Evolutionary conservation across 345 rosid species (phyloP), one percentile per base, ranked within the genome.

Genomic region (Balakata baccata): DNA sequence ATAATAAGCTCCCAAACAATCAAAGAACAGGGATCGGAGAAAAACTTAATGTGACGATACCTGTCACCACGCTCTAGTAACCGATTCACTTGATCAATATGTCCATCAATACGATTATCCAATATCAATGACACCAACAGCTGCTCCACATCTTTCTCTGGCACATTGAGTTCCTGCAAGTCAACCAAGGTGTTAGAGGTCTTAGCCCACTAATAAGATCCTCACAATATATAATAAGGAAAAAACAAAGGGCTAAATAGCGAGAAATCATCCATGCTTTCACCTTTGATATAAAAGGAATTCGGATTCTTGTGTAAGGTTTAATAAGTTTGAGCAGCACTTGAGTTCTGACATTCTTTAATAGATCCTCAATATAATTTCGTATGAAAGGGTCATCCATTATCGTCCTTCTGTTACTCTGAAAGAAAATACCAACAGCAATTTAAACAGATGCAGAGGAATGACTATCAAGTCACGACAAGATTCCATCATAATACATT

Each of bases 301-400:
- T 89, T 68, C 92, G 86, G 13, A 93, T 93, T 88, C 93, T 93
- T 23, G 98, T 93, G 73, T 93, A 93, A 22, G 98, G 98, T 81
- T 93, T 96, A 64, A 96, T 96, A 77, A 96, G 97, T 90, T 96
- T 96, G 60, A 96, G 95, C 68, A 96, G 81, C 73, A 96, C 98
- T 81, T 96, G 99, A 11, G 98, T 93, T 81, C 99, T 90, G 81
- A 96, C 97, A 77, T 96, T 93, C 93, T 91, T 96, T 77, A 96
- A 80, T 66, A 96, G 76, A 90, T 96, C 98, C 81, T 96, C 97
- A 82, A 96, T 96, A 81, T 93, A 96, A 84, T 96, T 93, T 71
- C 98, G 78, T 70, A 95, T 95, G 74, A 95, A 95, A 18, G 88
- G 97, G 73, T 96, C 99, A 64, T 96, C 99, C 99, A 96, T 96